Percentiles rank a stretch among this genome's conserved stretches.
Conservation (phyloP, 345 rosid genomes). For the Euphorbia pulcherrima region DNA sequence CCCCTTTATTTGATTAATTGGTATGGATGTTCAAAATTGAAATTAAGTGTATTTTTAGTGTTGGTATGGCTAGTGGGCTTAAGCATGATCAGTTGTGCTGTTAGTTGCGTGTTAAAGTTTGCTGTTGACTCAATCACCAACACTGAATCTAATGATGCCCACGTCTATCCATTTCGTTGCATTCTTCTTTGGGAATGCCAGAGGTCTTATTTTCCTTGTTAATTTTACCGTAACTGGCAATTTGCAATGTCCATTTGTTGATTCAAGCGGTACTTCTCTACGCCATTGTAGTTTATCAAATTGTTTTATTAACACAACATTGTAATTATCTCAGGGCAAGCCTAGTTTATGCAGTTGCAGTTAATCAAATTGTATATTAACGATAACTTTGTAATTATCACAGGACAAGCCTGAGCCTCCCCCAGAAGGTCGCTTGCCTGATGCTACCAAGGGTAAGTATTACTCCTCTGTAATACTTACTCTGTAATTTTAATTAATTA, state of each 20-base stretch:
- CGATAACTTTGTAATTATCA: not conserved
- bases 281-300: not conserved
- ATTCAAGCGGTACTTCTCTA: not conserved
- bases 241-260: not conserved
- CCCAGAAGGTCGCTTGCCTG: constrained; percentile 95
- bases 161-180: not conserved
- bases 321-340: constrained; percentile 60
- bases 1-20: no score
- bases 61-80: not conserved
- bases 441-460: constrained; percentile 69
- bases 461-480: constrained; percentile 22
- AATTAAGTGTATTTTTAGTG: not conserved
- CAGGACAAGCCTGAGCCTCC: constrained; percentile 95
- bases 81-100: not conserved
- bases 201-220: not conserved
- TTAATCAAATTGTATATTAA: not conserved
- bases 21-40: not conserved
- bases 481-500: not conserved
- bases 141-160: not conserved
- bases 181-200: not conserved
- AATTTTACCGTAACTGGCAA: not conserved
- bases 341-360: constrained; percentile 20
- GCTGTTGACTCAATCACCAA: not conserved
- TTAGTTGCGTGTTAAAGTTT: not conserved
- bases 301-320: not conserved